These are phyloP conservation scores for Trametes maxima DNA, from an alignment of 768 basidiomycete genomes.

Conservation along the genomic window DNA sequence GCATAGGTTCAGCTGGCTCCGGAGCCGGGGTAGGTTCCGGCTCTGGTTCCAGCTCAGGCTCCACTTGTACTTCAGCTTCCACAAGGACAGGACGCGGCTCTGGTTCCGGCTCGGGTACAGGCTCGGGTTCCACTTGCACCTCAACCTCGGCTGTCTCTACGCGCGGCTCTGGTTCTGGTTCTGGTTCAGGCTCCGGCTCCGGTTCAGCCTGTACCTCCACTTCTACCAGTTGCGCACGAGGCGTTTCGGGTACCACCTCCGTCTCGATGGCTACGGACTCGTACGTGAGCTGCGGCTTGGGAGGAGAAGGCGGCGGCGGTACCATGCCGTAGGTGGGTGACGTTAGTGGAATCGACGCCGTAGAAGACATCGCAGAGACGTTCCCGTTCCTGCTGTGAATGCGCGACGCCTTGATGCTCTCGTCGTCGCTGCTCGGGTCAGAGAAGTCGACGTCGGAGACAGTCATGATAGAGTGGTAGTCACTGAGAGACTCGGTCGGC, in stretches of 20 bases:
- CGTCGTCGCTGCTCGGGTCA: constrained; percentile 58
- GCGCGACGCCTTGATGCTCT: constrained; percentile 74
- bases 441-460: constrained; percentile 69
- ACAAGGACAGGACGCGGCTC: not conserved
- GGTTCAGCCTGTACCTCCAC: constrained; percentile 18
- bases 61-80: constrained; percentile 6
- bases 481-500: constrained; percentile 68
- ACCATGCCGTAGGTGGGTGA: constrained; percentile 15
- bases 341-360: constrained; percentile 16
- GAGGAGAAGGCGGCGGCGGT: constrained; percentile 24
- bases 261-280: constrained; percentile 49
- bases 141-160: too few species aligned
- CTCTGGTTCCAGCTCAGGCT: constrained; percentile 16
- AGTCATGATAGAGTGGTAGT: constrained; percentile 78
- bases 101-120: constrained; percentile 5
- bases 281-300: constrained; percentile 42
- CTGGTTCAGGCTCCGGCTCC: not conserved
- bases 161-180: too few species aligned
- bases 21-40: constrained; percentile 18
- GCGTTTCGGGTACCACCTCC: constrained; percentile 22
- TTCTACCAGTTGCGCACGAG: constrained; percentile 19
- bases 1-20: constrained; percentile 23
- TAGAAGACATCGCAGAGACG: constrained; percentile 35
- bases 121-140: not conserved
- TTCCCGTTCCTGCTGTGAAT: constrained; percentile 33